Evolutionary conservation across 768 basidiomycete species (phyloP), one percentile per base, ranked within the genome.

Genomic region (Hericium erinaceus): DNA sequence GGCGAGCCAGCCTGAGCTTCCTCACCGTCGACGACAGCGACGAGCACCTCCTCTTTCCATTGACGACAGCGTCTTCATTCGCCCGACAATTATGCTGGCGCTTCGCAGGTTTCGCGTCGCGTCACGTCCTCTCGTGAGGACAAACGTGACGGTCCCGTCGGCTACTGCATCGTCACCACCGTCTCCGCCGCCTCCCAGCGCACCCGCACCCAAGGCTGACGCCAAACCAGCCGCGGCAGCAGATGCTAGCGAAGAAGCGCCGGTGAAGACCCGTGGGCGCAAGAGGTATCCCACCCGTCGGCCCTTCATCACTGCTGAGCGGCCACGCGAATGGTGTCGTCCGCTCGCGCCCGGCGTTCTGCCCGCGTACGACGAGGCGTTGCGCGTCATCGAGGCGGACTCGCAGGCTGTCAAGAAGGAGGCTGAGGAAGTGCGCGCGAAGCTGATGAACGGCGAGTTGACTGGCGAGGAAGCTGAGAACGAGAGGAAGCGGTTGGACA

Each of bases 281-380:
- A 61, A 57, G 18, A 46, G 59, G 15, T 64, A 61, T 38, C 58
- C 61, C 40, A 64, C 75, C 18, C 68, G 70, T 60, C 76, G 87
- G 18, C 79, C 86, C 4, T 59, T 68, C 13, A 84, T 86, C 52
- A 79, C 77, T 22, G 66, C 77, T 9, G 71, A 73, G 46, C 71
- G 70, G 1, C 85, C 84, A 2, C 75, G 81, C 22, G 68, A 80
- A 69, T 91, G 86, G 85, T 82, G 80, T 51, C 65, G 80, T 15
- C 85, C 89, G 4, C 68, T 91, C 4, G 77, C 74, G 12, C 68
- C 69, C 20, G 86, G 86, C 6, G 78, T 84, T 8, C 70, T 91
- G 26, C 87, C 87, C 2, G 87, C 83, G 4, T 97, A 92, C 65
- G 95, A 98, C 72, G 80, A 87, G 56, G 93, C 95, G 1, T 72